Conservation (phyloP, 345 rosid species). For the Bruguiera gymnorhiza region DNA sequence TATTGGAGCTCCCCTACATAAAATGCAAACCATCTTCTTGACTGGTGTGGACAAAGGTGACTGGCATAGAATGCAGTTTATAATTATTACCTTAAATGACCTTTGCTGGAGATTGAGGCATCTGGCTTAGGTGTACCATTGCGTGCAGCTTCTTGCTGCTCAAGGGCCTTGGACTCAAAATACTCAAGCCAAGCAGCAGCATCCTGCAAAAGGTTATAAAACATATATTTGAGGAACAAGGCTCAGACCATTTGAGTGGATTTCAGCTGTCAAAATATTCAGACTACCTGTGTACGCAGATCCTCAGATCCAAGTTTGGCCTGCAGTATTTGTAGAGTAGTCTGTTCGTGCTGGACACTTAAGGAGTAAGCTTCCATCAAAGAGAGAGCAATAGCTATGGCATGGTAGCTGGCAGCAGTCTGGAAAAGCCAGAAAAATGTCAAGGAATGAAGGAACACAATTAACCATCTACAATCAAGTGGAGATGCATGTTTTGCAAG, state of each 20-base stretch:
- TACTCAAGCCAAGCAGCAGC: conserved; percentile 41
- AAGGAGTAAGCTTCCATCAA: conserved; percentile 39
- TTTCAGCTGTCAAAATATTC: conserved; percentile 6
- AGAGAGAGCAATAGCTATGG: conserved; percentile 38
- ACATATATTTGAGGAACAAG: neutral
- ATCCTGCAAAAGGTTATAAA: conserved; percentile 21
- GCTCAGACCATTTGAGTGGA: neutral
- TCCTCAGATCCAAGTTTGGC: conserved; percentile 38
- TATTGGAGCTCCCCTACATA: neutral
- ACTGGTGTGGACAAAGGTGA: neutral
- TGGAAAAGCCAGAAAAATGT: conserved; percentile 20
- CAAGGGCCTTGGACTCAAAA: conserved; percentile 37
- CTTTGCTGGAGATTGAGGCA: conserved; percentile 40
- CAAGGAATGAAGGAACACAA: neutral
- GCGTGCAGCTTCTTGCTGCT: conserved; percentile 39
- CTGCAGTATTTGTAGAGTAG: conserved; percentile 35
- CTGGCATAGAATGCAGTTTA: neutral
- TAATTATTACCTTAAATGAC: conserved; percentile 32
- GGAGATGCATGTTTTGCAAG: no score
- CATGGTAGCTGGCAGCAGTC: conserved; percentile 44
- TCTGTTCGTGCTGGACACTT: conserved; percentile 38
- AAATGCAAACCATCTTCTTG: neutral
- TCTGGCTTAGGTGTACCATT: conserved; percentile 39
- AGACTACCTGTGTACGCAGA: conserved; percentile 33
- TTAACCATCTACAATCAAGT: no score